Conservation (phyloP, 257 asterid species). For the Capsicum chinense region DNA sequence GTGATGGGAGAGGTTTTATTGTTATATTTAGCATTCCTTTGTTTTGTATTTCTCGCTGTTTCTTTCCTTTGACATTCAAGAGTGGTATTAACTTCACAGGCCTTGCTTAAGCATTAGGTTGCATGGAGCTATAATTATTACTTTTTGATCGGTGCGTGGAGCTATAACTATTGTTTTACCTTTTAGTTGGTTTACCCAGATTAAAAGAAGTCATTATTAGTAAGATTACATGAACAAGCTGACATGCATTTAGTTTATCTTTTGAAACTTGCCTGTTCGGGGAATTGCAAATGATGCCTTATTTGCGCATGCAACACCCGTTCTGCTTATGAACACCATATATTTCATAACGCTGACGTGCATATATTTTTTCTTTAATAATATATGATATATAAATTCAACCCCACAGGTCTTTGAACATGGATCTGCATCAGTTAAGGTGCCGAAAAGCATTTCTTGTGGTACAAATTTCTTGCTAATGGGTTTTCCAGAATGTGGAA, state of each 20-base stretch:
- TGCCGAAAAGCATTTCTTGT: slow-evolving; percentile 74
- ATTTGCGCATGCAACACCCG: no score
- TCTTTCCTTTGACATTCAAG: slow-evolving; percentile 18
- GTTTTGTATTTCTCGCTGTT: background rate
- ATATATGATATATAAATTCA: background rate
- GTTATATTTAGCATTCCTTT: slow-evolving; percentile 1
- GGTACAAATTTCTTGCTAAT: slow-evolving; percentile 75
- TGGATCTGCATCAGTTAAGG: slow-evolving; percentile 67
- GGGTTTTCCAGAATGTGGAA: slow-evolving; percentile 97
- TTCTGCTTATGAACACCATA: no score
- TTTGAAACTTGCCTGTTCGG: no score
- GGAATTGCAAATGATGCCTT: no score
- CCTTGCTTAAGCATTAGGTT: background rate
- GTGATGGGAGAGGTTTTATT: background rate
- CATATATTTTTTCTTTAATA: background rate
- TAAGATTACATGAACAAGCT: no score
- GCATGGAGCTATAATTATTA: background rate
- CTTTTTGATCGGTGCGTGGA: background rate
- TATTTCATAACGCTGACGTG: no score
- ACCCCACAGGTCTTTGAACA: slow-evolving; percentile 84
- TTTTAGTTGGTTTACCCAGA: background rate
- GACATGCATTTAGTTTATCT: no score
- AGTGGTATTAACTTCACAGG: background rate
- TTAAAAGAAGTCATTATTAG: background rate
- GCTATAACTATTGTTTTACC: background rate